Base-by-base conservation (phyloP, 2,329 filamentous ascomycete species). In the Alternaria sp. region DNA sequence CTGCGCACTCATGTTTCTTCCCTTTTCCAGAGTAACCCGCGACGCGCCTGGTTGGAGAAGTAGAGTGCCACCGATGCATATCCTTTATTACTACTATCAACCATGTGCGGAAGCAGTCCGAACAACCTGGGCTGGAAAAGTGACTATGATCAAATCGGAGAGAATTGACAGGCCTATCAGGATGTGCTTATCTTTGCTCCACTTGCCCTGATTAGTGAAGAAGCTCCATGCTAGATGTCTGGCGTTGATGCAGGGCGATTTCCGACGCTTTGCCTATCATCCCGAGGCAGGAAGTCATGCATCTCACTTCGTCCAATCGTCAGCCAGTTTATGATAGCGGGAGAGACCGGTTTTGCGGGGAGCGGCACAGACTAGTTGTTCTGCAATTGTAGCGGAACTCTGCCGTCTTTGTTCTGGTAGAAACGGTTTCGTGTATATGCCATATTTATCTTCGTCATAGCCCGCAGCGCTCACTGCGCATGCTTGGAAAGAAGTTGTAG, bases 121-220 rank as follows among this genome's bases (percentile, higher is more conserved):
- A 49, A 22, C 28, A 34, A 34, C n/a, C 45, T 34, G 18, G 18
- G 32, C 45, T 16, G 45, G 4, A 9, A 28, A 49, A 49, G 7
- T 7, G n/a, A 20, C n/a, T 20, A 28, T 49, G 34, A 34, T 28
- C 18, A 11, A 16, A 34, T 34, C 2, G 20, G 45, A 28, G n/a
- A 49, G 20, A 11, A 18, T 34, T 20, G 12, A 14, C 28, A 34
- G 4, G 28, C 45, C 28, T 49, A 32, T 49, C 45, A 10, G 16
- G 28, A 49, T 34, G 30, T 34, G 45, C 45, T 49, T 49, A 34
- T 49, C 45, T 49, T 10, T 49, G 28, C 28, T 30, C 45, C 28
- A 28, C 12, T 22, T 49, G 2, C 32, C 11, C 20, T 20, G 2
- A 34, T 49, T 49, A 49, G 28, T 28, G 7, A 10, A 34, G 45